Conservation (phyloP, 805 yeast species). For the Wickerhamomyces canadensis region DNA sequence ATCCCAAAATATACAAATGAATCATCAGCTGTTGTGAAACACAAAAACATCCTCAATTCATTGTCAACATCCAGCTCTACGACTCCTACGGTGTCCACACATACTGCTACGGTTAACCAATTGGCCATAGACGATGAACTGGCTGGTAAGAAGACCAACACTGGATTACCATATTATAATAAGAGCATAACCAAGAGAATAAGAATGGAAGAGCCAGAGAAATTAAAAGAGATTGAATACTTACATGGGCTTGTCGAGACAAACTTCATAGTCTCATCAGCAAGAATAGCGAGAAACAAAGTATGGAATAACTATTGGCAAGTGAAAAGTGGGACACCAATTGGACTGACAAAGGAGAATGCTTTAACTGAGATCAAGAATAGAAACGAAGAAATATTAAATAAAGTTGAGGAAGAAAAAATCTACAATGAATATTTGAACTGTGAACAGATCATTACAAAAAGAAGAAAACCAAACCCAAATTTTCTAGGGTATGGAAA, state of each 20-base stretch:
- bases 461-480: slow-evolving; percentile 42
- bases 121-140: slow-evolving; percentile 13
- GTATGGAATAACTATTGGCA: slow-evolving; percentile 48
- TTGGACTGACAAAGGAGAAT: slow-evolving; percentile 26
- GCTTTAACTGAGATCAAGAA: slow-evolving; percentile 20
- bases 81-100: slow-evolving; percentile 4
- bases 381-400: slow-evolving; percentile 27
- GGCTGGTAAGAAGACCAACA: slow-evolving; percentile 23
- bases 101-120: slow-evolving; percentile 24
- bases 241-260: slow-evolving; percentile 43
- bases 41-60: slow-evolving; percentile 11
- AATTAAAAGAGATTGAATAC: slow-evolving; percentile 42
- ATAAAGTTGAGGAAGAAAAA: slow-evolving; percentile 24
- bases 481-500: slow-evolving; percentile 42
- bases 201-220: slow-evolving; percentile 27
- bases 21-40: slow-evolving; percentile 4
- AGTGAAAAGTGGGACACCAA: slow-evolving; percentile 35
- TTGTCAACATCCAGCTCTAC: slow-evolving; percentile 7
- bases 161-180: slow-evolving; percentile 41
- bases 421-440: slow-evolving; percentile 34
- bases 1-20: slow-evolving; percentile 21
- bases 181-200: slow-evolving; percentile 24
- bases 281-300: slow-evolving; percentile 34
- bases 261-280: slow-evolving; percentile 38
- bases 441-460: slow-evolving; percentile 37